Base-by-base conservation (phyloP, 768 basidiomycete species). In the Collybia nuda region DNA sequence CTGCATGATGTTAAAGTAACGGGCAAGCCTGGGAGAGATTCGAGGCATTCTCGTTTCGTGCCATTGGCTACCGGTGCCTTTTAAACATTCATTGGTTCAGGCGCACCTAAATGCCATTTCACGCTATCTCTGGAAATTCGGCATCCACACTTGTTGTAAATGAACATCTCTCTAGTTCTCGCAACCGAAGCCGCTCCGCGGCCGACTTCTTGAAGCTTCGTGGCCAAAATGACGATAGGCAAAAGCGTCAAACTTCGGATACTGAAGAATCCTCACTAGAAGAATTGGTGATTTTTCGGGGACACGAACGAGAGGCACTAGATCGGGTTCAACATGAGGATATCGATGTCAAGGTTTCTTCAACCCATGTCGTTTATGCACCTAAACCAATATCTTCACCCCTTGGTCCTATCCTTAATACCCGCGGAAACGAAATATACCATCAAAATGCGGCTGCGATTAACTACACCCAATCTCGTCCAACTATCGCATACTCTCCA, bases 151-250 rank as follows among this genome's bases (percentile, higher is more conserved):
- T 18, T 22, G 14, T 23, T 24, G 41, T 24, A 9, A 36, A 28
- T 17, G 42, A 50, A 19, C n/a, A n/a, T 8, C 28, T 37, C 32
- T 38, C 38, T 26, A 37, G 28, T 24, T 44, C 41, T 50, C 49
- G 42, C 32, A 38, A 23, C 35, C 49, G 49, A 38, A 42, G 24
- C 18, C 36, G 24, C 28, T 18, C 32, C 21, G 15, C 41, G 3
- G 18, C 21, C n/a, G 49, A 50, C 14, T 35, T 43, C 18, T 22
- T 50, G 17, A 38, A 24, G 14, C 44, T 45, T 37, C 43, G 19
- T 3, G 43, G 32, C 14, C 32, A 14, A 32, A 26, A 26, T 26
- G 32, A 32, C 9, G 14, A 9, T 14, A 32, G 9, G 3, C 12
- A 32, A 32, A 32, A 11, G 7, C 32, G 32, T 11, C 32, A 32